These are phyloP conservation scores for Ogataea parapolymorpha DNA, from an alignment of 805 yeast species.

Conservation along the genomic window DNA sequence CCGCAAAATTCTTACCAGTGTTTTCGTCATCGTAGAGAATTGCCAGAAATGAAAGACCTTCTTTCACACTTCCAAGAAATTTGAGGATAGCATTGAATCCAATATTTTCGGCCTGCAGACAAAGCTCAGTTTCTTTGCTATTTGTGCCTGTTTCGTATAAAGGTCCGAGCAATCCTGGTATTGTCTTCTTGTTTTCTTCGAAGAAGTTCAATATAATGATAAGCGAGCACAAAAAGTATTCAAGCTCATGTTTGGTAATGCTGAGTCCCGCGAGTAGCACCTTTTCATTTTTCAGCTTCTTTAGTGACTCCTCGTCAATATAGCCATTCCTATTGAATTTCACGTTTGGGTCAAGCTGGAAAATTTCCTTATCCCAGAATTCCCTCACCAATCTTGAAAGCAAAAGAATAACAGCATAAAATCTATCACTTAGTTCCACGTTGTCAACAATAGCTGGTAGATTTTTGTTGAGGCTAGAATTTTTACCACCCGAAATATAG, in stretches of 20 bases:
- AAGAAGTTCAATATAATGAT: constrained; percentile 68
- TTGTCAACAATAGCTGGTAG: constrained; percentile 52
- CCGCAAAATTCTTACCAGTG: constrained; percentile 46
- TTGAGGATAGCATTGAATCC: constrained; percentile 78
- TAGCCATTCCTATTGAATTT: constrained; percentile 36
- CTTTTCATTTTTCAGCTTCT: constrained; percentile 36
- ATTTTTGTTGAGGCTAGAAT: constrained; percentile 40
- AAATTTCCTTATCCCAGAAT: constrained; percentile 73
- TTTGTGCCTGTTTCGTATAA: constrained; percentile 46
- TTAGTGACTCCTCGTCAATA: constrained; percentile 37
- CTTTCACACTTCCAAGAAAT: constrained; percentile 74
- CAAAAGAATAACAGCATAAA: constrained; percentile 80
- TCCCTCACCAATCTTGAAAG: constrained; percentile 75
- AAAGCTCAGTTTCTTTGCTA: constrained; percentile 52
- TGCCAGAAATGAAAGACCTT: constrained; percentile 83
- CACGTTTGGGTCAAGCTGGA: constrained; percentile 37
- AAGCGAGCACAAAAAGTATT: constrained; percentile 67
- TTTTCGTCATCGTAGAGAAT: constrained; percentile 69
- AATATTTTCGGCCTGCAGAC: constrained; percentile 85
- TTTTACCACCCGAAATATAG: constrained; percentile 53
- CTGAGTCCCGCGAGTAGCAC: constrained; percentile 44
- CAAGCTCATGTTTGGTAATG: constrained; percentile 51
- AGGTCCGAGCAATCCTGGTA: constrained; percentile 62
- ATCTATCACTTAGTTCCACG: constrained; percentile 87
- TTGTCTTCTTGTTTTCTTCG: constrained; percentile 57